Conservation (phyloP, 257 asterid genomes). For the Nicotiana tomentosiformis region DNA sequence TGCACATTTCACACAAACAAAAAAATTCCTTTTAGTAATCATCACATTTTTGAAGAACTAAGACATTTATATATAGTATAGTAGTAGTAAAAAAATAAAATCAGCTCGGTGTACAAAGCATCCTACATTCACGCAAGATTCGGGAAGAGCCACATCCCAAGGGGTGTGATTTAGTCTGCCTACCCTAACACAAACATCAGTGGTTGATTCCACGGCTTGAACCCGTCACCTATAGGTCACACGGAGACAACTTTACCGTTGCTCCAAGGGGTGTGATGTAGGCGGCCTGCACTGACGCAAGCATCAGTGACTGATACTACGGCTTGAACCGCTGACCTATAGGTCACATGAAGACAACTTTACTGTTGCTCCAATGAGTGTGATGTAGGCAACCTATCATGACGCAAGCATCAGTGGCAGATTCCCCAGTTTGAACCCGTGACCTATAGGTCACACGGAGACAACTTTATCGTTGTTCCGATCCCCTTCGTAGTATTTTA, state of each 20-base stretch:
- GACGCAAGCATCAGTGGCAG: neutral
- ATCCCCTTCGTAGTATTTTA: neutral
- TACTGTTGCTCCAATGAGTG: too few species aligned
- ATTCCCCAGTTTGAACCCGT: neutral
- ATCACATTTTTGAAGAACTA: neutral
- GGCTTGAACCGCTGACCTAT: too few species aligned
- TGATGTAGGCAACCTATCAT: neutral
- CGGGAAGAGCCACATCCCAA: neutral
- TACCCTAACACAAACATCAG: neutral
- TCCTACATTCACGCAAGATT: neutral
- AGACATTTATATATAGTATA: neutral
- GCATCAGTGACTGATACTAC: too few species aligned
- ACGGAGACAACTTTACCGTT: neutral
- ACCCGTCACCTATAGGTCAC: neutral
- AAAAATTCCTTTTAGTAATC: neutral
- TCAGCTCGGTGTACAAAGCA: fast-evolving
- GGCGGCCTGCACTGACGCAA: too few species aligned
- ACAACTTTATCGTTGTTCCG: neutral
- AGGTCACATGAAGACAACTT: too few species aligned
- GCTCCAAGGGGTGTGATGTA: neutral
- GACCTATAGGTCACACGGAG: fast-evolving
- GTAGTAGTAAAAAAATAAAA: too few species aligned
- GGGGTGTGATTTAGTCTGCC: too few species aligned
- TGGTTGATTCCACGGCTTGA: fast-evolving
- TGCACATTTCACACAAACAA: constrained; percentile 14